Percentiles rank a stretch among this genome's conserved stretches.
phyloP scores from a whole-genome alignment of 495 filamentous ascomycete genomes.

The Extremus antarcticus region DNA sequence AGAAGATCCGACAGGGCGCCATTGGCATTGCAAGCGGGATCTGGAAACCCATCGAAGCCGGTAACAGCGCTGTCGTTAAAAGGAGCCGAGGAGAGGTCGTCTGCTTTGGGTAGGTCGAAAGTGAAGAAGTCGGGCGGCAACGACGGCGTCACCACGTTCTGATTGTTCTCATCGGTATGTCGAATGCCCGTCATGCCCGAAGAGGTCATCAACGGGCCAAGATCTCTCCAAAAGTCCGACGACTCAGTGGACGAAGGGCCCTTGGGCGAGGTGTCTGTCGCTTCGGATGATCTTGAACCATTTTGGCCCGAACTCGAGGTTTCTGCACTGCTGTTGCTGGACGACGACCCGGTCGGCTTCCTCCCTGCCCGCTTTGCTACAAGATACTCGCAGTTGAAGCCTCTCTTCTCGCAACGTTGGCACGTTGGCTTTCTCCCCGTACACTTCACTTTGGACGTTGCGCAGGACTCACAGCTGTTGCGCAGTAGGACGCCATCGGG shows the following conservation, averaged over 20 bases:
- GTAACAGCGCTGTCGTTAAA: background rate
- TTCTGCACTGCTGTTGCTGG: constrained; percentile 4
- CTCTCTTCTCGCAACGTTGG: constrained; percentile 22
- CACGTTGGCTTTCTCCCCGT: constrained; percentile 25
- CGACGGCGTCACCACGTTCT: constrained; percentile 1
- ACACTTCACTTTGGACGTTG: constrained; percentile 28
- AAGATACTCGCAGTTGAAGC: constrained; percentile 21
- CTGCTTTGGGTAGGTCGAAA: no score
- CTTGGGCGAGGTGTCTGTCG: constrained; percentile 6
- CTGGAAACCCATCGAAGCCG: background rate
- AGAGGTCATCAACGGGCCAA: constrained; percentile 16
- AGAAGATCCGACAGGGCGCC: background rate
- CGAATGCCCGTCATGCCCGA: no score
- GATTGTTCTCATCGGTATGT: constrained; percentile 8
- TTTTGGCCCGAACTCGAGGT: background rate
- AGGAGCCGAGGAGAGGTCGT: background rate
- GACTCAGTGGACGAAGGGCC: constrained; percentile 3
- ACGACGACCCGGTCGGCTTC: constrained; percentile 17
- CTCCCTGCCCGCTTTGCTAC: constrained; percentile 15
- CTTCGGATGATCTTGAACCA: constrained; percentile 9
- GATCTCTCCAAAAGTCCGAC: constrained; percentile 9
- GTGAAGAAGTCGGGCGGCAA: background rate
- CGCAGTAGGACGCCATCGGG: constrained; percentile 15
- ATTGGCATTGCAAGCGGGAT: background rate
- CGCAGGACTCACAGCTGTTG: constrained; percentile 26